Conservation (phyloP, 139 green algal species). For the Pleodorina starrii region DNA sequence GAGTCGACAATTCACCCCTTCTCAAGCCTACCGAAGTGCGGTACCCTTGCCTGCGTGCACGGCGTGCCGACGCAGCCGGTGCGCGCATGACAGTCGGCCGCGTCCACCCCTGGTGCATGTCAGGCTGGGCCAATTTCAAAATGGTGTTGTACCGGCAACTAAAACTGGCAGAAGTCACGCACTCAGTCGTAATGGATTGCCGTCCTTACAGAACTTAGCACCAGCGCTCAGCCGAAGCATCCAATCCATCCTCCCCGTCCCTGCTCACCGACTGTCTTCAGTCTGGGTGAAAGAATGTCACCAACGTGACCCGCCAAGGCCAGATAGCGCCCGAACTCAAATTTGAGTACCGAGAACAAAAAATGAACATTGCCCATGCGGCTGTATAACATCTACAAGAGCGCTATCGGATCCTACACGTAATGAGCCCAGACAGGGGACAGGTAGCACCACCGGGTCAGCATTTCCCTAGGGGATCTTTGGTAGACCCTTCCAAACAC, state of each 20-base stretch:
- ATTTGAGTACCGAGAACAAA: neutral
- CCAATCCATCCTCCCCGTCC: neutral
- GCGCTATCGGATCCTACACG: neutral
- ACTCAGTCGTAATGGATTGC: too few relatives aligned
- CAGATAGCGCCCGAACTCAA: neutral
- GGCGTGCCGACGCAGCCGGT: too few relatives aligned
- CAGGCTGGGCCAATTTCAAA: too few relatives aligned
- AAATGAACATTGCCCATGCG: slow-evolving; percentile 1
- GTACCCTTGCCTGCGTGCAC: too few relatives aligned
- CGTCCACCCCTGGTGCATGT: too few relatives aligned
- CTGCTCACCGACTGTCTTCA: neutral
- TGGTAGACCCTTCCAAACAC: neutral
- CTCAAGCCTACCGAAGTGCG: too few relatives aligned
- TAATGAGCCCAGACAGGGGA: neutral
- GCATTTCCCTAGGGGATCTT: neutral
- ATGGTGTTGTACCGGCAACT: too few relatives aligned
- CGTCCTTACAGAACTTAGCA: too few relatives aligned
- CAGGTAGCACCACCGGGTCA: neutral
- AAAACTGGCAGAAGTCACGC: too few relatives aligned
- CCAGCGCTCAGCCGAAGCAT: too few relatives aligned
- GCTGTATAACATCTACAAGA: neutral
- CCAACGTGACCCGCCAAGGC: neutral
- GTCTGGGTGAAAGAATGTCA: slow-evolving; percentile 11
- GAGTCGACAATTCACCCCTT: too few relatives aligned
- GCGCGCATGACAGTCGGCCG: too few relatives aligned